phyloP scores from a whole-genome alignment of 2,329 filamentous ascomycete species.

The Ophiostoma australiae region DNA sequence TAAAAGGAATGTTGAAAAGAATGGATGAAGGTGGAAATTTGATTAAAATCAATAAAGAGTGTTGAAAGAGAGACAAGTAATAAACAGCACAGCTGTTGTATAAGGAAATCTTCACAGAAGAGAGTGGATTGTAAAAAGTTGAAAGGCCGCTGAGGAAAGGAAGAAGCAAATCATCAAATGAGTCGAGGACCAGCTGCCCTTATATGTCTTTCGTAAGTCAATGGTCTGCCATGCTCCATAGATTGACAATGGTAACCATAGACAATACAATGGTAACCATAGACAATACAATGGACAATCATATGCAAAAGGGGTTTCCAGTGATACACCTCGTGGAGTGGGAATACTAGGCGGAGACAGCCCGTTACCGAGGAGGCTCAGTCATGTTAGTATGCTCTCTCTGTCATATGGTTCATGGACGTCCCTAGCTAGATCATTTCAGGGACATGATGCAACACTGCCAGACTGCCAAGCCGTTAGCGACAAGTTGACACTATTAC shows the following conservation, averaged over 20 bases:
- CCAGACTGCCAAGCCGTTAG: slow-evolving; percentile 25
- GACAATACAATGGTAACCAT: background rate
- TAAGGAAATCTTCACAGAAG: slow-evolving; percentile 26
- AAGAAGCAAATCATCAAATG: slow-evolving; percentile 8
- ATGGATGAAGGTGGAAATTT: background rate
- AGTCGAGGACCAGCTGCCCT: background rate
- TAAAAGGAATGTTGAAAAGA: background rate
- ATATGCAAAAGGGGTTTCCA: background rate
- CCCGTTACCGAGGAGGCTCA: slow-evolving; percentile 10
- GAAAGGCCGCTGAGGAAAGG: slow-evolving; percentile 20
- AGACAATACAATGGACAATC: background rate
- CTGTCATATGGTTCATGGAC: background rate
- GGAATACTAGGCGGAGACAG: slow-evolving; percentile 16
- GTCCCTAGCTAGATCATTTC: background rate
- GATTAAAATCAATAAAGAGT: background rate
- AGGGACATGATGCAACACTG: slow-evolving; percentile 18
- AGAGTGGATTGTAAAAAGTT: slow-evolving; percentile 17
- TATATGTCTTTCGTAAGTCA: slow-evolving; percentile 13
- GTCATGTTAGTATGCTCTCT: background rate
- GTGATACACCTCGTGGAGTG: slow-evolving; percentile 7
- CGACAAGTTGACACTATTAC: slow-evolving; percentile 12
- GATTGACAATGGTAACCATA: background rate
- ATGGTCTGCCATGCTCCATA: background rate
- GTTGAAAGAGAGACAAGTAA: slow-evolving; percentile 18
- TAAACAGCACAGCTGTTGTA: slow-evolving; percentile 27